These are phyloP conservation scores for Trypanosoma brucei DNA, from an alignment of 208 protist species.

Conservation along the genomic window DNA sequence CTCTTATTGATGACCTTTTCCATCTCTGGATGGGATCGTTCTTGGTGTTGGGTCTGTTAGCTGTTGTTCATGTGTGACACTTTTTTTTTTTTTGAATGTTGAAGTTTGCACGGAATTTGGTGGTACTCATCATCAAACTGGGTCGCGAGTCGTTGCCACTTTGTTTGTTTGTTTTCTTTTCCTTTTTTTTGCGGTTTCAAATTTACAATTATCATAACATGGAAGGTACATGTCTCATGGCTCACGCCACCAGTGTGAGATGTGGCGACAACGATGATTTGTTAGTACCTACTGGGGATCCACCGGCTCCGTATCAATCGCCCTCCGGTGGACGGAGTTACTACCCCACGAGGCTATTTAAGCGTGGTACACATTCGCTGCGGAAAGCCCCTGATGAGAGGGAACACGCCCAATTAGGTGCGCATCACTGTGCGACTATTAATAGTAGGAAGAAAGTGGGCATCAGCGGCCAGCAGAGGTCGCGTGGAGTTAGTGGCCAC, in stretches of 20 bases:
- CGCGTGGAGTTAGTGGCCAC: neutral
- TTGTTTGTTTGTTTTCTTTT: too few species aligned
- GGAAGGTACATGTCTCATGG: constrained; percentile 3
- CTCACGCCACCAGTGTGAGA: neutral
- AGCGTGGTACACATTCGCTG: constrained; percentile 18
- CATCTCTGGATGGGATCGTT: too few species aligned
- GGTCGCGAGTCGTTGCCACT: too few species aligned
- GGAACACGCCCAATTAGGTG: neutral
- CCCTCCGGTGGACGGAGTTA: constrained; percentile 34
- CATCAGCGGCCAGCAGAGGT: neutral
- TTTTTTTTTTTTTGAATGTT: too few species aligned
- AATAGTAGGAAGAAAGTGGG: neutral
- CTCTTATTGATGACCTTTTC: too few species aligned
- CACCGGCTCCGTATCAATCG: constrained; percentile 9
- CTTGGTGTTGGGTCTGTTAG: too few species aligned
- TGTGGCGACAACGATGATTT: neutral
- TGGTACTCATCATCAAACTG: too few species aligned
- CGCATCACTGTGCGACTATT: neutral
- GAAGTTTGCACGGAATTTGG: too few species aligned
- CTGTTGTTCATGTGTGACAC: too few species aligned
- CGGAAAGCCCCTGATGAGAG: neutral
- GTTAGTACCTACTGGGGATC: constrained; percentile 2
- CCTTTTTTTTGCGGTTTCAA: too few species aligned
- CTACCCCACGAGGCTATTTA: constrained; percentile 44
- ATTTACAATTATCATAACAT: too few species aligned